Conservation (phyloP, 257 asterid species). For the Euphrasia confusa region DNA sequence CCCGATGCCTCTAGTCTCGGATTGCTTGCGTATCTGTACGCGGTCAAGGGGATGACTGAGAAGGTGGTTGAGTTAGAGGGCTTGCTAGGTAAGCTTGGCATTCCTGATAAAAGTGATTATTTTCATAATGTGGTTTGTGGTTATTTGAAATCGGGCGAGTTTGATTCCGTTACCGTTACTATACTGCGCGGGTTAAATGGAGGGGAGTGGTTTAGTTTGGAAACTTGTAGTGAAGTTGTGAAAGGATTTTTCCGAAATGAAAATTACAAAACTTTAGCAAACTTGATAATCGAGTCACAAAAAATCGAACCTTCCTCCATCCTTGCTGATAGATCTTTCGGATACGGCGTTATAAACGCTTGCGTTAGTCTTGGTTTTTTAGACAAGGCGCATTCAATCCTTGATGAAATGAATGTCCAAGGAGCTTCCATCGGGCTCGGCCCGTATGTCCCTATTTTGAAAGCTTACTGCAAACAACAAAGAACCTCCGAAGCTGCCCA, state of each 20-base stretch:
- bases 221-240: slow-evolving; percentile 58
- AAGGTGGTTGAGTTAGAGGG: slow-evolving; percentile 64
- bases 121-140: slow-evolving; percentile 68
- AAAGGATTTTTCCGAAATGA: slow-evolving; percentile 54
- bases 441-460: slow-evolving; percentile 69
- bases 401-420: slow-evolving; percentile 80
- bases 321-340: slow-evolving; percentile 54
- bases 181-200: slow-evolving; percentile 48
- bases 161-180: slow-evolving; percentile 51
- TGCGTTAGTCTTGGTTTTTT: slow-evolving; percentile 56
- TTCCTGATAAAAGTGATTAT: slow-evolving; percentile 35
- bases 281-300: slow-evolving; percentile 64
- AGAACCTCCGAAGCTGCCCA: slow-evolving; percentile 90
- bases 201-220: slow-evolving; percentile 37
- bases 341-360: slow-evolving; percentile 66
- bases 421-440: slow-evolving; percentile 68
- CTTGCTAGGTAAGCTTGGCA: slow-evolving; percentile 50
- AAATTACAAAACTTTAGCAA: slow-evolving; percentile 50
- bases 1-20: slow-evolving; percentile 73
- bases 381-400: slow-evolving; percentile 71
- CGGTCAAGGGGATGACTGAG: slow-evolving; percentile 58
- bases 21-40: slow-evolving; percentile 73
- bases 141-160: slow-evolving; percentile 51
- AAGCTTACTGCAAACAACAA: slow-evolving; percentile 69
- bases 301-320: slow-evolving; percentile 55